These are phyloP conservation scores for Eucalyptus pauciflora DNA, from an alignment of 345 rosid species.

Conservation along the genomic window DNA sequence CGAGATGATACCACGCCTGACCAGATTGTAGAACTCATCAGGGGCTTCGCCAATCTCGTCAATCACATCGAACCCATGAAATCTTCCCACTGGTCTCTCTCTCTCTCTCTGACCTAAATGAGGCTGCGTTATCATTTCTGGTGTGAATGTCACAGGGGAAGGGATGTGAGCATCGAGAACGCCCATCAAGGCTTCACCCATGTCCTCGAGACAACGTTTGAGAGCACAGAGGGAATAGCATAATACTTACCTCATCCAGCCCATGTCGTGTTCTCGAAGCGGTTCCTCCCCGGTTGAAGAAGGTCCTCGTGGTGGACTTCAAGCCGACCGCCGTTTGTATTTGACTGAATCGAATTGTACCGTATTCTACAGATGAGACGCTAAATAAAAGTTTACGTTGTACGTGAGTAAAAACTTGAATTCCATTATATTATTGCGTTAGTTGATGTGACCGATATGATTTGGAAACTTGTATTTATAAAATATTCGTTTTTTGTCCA, in stretches of 20 bases:
- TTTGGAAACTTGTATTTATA: not conserved
- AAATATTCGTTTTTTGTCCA: not conserved
- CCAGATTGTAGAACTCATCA: conserved; percentile 42
- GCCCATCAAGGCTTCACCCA: not conserved
- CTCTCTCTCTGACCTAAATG: not conserved
- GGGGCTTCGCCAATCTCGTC: conserved; percentile 64
- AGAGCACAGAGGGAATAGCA: not conserved
- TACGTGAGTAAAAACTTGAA: not conserved
- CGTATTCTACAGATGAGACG: not conserved
- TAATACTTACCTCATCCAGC: not conserved
- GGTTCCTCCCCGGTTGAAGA: not conserved
- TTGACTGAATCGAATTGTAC: no score
- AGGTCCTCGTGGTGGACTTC: not conserved
- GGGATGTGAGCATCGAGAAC: conserved; percentile 37
- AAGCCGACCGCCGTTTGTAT: not conserved
- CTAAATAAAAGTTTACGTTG: not conserved
- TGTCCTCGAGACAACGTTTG: not conserved
- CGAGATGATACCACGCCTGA: conserved; percentile 20
- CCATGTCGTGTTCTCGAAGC: not conserved
- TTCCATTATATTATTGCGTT: not conserved
- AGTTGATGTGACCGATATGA: not conserved
- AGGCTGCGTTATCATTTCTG: no score
- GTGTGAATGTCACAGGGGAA: conserved; percentile 29
- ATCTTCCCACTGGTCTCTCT: conserved; percentile 50
- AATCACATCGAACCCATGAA: conserved; percentile 67